These are phyloP conservation scores for Pseudofabraea citricarpa DNA, from an alignment of 2,329 filamentous ascomycete genomes.

Conservation along the genomic window DNA sequence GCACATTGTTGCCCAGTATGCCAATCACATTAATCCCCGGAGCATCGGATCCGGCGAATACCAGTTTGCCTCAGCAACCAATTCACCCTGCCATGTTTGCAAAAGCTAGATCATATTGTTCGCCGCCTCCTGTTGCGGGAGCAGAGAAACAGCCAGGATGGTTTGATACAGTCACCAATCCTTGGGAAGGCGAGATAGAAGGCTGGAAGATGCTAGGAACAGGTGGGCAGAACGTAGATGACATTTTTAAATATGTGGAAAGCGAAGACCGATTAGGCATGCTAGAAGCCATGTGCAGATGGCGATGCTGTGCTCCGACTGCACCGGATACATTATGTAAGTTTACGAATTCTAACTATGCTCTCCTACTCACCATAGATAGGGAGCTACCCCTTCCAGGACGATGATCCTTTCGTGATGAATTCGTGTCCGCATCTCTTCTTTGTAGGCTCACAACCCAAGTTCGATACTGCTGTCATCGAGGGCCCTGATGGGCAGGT, in stretches of 20 bases:
- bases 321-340: conserved; percentile 92
- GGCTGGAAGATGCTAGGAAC: conserved; percentile 85
- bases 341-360: conserved; percentile 28
- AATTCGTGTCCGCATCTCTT: conserved; percentile 83
- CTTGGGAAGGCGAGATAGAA: conserved; percentile 85
- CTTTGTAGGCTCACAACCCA: conserved; percentile 80
- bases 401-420: conserved; percentile 86
- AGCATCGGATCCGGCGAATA: conserved; percentile 78
- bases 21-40: conserved; percentile 88
- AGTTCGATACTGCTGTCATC: conserved; percentile 68
- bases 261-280: conserved; percentile 74
- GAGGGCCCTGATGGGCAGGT: conserved; percentile 61
- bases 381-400: conserved; percentile 97
- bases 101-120: conserved; percentile 62
- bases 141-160: conserved; percentile 54
- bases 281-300: conserved; percentile 92
- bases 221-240: conserved; percentile 88
- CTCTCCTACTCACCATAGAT: conserved; percentile 6
- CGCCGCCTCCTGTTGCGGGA: conserved; percentile 29
- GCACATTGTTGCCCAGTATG: conserved; percentile 75
- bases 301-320: conserved; percentile 87
- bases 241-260: conserved; percentile 87
- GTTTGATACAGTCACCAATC: conserved; percentile 89
- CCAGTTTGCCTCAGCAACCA: conserved; percentile 85
- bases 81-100: conserved; percentile 93